Evolutionary conservation across 176 grass and related monocot species (phyloP), one percentile per base, ranked within the genome.

Genomic region (Secale cereale): DNA sequence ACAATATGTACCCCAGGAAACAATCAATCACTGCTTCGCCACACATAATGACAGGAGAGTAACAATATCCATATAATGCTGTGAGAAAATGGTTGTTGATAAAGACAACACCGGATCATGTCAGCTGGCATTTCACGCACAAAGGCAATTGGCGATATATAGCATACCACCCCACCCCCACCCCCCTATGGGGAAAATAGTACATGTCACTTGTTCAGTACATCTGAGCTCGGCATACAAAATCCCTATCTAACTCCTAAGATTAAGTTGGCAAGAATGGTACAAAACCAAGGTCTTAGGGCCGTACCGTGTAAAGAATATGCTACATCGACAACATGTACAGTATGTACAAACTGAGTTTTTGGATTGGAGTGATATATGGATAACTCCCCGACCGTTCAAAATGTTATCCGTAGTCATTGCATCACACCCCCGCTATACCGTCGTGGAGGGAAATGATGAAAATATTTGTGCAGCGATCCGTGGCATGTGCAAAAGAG

Each of bases 271-370:
- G 77, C 39, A 87, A 56, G 61, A 79, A 79, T 87, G 59, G 60
- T 87, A 87, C 85, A 91, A 91, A 85, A 85, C 76, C 52, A 71
- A 77, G 81, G 85, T 70, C 77, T 37, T 17, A 25, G 28, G 35
- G 61, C 89, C 48, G 69, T 76, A 17, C 89, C 4, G 50, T 87
- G 59, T 80, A 83, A 86, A 91, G 60, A 91, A 80, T 91, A 87
- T 69, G 76, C 81, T 76, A 87, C 20, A 2, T 69, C 68, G 30
- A 91, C 36, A 67, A 87, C 76, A 84, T 91, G 50, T 91, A 91
- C 89, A 87, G 67, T 87, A 91, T 87, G 75, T 84, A 91, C 85
- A 84, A 37, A 52, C 61, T 79, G 19, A 6, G 56, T 43, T 63
- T 37, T 72, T 62, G 13, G 29, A 64, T 41, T 52, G 31, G 32